Evolutionary conservation across 345 rosid genomes (phyloP), one percentile per base, ranked within the genome.

Genomic region (Moringa oleifera): DNA sequence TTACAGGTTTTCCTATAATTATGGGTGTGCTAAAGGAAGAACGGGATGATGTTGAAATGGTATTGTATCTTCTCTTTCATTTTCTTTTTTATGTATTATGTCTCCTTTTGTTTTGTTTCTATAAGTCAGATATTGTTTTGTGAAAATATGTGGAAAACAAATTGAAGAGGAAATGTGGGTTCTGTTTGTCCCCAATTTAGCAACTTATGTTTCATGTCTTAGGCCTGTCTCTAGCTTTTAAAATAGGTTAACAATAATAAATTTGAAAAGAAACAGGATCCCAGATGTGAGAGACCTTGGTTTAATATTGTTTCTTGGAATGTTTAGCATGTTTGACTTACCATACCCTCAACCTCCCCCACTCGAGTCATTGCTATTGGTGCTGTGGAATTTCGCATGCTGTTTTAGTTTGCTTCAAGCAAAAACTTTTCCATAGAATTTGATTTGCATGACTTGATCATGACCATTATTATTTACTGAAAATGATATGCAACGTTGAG

Each of bases 41-140:
- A 62, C 80, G 87, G 55, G 96, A 91, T 73, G 97, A 87, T 71
- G 79, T 85, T 67, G 99, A 90, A 79, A 85, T 90, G 97, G 99
- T 94, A 58, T 60, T 28, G 20, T 9, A 71, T 58, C 68, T 57
- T 24, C 15, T 58, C 52, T 63, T 33, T 45, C 46, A 7, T 41
- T 5, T 41, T 4, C 6, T 41, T 5, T 65, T 45, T 33, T 21
- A 9, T n/a, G 18, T 41, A 4, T 41, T 41, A 41, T 4, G 1
- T 49, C 17, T 56, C 45, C 6, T 58, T 21, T 8, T 37, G 1
- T n/a, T 20, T n/a, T 19, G 1, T 25, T 0, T 24, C 57, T 57
- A 49, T 28, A 5, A 31, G 33, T 53, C 22, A 28, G 20, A 18
- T 36, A 20, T 16, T 56, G 57, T 25, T 37, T 23, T 19, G 25